Evolutionary conservation across 768 basidiomycete genomes (phyloP).

Genomic region (Hypholoma fasciculare): DNA sequence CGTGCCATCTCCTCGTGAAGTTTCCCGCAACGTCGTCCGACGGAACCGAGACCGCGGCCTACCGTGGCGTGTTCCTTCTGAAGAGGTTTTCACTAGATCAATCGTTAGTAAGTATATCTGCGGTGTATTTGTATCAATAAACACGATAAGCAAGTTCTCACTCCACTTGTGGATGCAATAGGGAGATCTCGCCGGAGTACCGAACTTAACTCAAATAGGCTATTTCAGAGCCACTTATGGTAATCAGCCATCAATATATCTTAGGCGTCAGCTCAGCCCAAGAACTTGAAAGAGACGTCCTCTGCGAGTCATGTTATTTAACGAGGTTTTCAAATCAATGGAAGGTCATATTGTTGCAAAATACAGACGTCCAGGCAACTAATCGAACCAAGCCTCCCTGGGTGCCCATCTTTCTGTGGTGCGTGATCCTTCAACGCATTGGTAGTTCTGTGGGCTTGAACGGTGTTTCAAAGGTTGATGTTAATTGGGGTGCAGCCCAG

Average conservation of each 20-base stretch:
- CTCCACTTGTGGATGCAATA: neutral
- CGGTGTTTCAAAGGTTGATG: constrained; percentile 7
- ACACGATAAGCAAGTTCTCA: neutral
- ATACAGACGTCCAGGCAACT: neutral
- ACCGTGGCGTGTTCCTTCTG: no score
- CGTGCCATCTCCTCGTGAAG: neutral
- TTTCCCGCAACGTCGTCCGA: neutral
- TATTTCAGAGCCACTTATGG: neutral
- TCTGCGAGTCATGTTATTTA: neutral
- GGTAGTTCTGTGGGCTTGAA: no score
- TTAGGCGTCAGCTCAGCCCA: neutral
- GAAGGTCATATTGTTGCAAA: neutral
- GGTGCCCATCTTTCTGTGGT: no score
- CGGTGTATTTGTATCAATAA: neutral
- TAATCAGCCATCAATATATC: neutral
- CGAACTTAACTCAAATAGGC: neutral
- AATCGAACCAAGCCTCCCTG: neutral
- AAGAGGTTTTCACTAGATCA: no score
- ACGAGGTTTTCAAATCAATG: no score
- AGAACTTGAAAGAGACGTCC: neutral
- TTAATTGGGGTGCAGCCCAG: constrained; percentile 17
- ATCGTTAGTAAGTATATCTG: no score
- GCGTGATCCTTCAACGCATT: no score
- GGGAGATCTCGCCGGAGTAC: neutral
- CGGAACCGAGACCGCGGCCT: neutral